phyloP scores from a whole-genome alignment of 495 filamentous ascomycete genomes.

The Podospora fimiseda region DNA sequence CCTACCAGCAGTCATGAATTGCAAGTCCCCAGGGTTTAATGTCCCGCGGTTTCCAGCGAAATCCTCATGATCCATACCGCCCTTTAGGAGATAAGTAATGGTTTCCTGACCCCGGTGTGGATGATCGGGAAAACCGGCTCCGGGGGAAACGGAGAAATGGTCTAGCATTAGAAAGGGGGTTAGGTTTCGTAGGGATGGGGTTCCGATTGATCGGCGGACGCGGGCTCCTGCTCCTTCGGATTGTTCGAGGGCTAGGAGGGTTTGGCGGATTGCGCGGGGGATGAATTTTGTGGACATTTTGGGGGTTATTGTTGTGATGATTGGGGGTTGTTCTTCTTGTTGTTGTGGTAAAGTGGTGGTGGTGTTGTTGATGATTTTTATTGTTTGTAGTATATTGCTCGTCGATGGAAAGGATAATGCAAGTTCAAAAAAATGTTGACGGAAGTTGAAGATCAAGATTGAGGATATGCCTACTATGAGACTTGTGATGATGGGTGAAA shows the following conservation, averaged over 20 bases:
- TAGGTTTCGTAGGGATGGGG: conserved; percentile 75
- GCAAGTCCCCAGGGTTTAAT: conserved; percentile 77
- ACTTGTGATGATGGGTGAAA: conserved; percentile 22
- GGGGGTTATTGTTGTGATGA: conserved; percentile 49
- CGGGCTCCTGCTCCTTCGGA: conserved; percentile 83
- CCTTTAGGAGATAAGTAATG: conserved; percentile 82
- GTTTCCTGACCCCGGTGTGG: conserved; percentile 57
- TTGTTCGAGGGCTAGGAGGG: conserved; percentile 79
- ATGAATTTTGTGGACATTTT: conserved; percentile 51
- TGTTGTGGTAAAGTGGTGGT: conserved; percentile 11
- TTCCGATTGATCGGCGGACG: conserved; percentile 85
- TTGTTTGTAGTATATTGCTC: neutral
- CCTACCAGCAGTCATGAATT: conserved; percentile 94
- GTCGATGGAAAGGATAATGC: neutral
- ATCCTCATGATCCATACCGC: conserved; percentile 90
- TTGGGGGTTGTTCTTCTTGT: conserved; percentile 12
- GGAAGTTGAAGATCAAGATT: conserved; percentile 16
- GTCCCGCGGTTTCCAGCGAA: conserved; percentile 86
- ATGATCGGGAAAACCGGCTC: conserved; percentile 54
- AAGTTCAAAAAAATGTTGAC: neutral
- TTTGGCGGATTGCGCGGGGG: conserved; percentile 69
- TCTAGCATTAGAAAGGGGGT: conserved; percentile 97
- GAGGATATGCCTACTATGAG: conserved; percentile 36
- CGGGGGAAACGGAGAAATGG: conserved; percentile 75
- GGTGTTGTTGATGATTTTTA: conserved; percentile 5